phyloP scores from a whole-genome alignment of 495 filamentous ascomycete genomes.

The Letharia lupina region DNA sequence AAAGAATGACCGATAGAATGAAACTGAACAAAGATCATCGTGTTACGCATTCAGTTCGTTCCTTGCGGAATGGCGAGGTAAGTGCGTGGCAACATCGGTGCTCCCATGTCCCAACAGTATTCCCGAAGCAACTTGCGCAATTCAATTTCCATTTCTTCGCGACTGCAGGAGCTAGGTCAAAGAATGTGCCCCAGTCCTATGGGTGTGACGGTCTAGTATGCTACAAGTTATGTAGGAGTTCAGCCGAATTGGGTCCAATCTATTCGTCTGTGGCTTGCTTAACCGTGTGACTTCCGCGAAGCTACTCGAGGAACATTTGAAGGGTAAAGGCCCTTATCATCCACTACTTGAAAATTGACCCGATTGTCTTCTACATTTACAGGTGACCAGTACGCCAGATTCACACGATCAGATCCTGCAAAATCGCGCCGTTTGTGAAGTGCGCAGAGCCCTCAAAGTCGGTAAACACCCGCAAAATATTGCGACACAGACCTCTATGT shows the following conservation, averaged over 20 bases:
- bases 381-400: neutral
- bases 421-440: neutral
- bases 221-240: too few species aligned
- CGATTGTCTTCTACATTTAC: neutral
- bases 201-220: too few species aligned
- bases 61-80: too few species aligned
- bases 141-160: too few species aligned
- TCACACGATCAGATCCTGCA: neutral
- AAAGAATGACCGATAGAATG: too few species aligned
- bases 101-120: too few species aligned
- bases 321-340: neutral
- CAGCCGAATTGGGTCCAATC: neutral
- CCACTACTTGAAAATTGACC: neutral
- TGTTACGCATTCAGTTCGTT: too few species aligned
- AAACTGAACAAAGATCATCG: too few species aligned
- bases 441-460: neutral
- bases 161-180: too few species aligned
- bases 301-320: neutral
- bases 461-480: conserved; percentile 8
- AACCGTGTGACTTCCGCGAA: neutral
- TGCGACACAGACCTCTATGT: conserved; percentile 4
- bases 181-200: too few species aligned
- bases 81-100: too few species aligned
- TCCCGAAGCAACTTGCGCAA: too few species aligned
- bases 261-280: neutral